These are phyloP conservation scores for Conoideocrella luteorostrata DNA, from an alignment of 2,329 filamentous ascomycete genomes.

Conservation along the genomic window DNA sequence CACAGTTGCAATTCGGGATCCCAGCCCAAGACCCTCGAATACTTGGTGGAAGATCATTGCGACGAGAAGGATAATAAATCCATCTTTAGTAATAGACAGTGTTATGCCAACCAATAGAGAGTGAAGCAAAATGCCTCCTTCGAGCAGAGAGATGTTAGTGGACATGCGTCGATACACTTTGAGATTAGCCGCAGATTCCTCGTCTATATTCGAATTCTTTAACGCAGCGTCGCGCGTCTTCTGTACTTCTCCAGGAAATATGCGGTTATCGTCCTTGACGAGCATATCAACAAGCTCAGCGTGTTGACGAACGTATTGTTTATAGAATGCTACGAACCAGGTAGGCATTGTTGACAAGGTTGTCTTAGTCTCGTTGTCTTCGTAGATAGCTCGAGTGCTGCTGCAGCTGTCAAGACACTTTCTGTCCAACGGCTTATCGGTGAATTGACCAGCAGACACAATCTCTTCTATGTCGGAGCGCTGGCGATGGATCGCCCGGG, in stretches of 20 bases:
- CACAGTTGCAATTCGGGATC: constrained; percentile 63
- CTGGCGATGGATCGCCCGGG: background rate
- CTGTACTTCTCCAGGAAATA: constrained; percentile 9
- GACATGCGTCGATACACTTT: constrained; percentile 54
- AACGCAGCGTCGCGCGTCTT: constrained; percentile 29
- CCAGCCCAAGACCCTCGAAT: constrained; percentile 63
- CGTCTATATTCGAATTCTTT: constrained; percentile 27
- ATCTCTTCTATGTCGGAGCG: background rate
- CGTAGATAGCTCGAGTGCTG: too few species aligned
- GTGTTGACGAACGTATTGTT: constrained; percentile 55
- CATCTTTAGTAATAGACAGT: constrained; percentile 60
- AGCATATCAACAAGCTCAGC: constrained; percentile 53
- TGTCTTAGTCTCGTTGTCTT: constrained; percentile 18
- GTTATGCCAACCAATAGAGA: constrained; percentile 72
- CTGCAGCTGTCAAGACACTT: background rate
- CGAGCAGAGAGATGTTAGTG: constrained; percentile 67
- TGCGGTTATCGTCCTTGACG: constrained; percentile 22
- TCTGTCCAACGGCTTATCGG: background rate
- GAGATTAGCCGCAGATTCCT: constrained; percentile 38
- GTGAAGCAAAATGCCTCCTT: constrained; percentile 74
- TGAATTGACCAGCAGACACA: background rate
- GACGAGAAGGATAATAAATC: constrained; percentile 59
- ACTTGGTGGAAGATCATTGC: constrained; percentile 69
- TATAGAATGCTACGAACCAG: constrained; percentile 58
- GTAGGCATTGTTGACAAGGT: constrained; percentile 43